phyloP scores from a whole-genome alignment of 164 flowering plant genomes.

The Protea cynaroides region DNA sequence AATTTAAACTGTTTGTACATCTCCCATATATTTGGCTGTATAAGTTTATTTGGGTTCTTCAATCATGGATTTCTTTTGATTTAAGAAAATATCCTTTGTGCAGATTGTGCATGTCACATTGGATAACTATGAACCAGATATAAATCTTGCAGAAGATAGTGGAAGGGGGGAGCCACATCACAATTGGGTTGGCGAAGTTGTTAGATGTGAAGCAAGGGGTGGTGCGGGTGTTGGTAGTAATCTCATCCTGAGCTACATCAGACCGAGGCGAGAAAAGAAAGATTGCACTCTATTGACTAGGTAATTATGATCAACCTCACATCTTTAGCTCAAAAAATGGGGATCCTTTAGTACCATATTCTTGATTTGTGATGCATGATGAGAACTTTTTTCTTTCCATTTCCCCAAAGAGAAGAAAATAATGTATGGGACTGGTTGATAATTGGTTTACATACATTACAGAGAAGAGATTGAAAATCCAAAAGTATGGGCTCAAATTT shows the following conservation, averaged over 20 bases:
- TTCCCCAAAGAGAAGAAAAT: not conserved
- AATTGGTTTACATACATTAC: slow-evolving; percentile 9
- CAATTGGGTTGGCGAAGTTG: slow-evolving; percentile 94
- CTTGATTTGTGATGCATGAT: not conserved
- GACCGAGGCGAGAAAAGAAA: slow-evolving; percentile 64
- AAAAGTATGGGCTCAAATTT: slow-evolving; percentile 85
- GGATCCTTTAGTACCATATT: not conserved
- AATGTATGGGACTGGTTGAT: not conserved
- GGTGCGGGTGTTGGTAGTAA: slow-evolving; percentile 34
- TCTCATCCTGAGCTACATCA: slow-evolving; percentile 33
- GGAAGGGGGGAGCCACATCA: slow-evolving; percentile 59
- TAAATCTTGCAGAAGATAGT: slow-evolving; percentile 32
- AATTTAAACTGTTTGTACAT: not conserved
- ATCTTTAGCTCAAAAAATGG: not conserved
- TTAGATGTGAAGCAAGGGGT: slow-evolving; percentile 68
- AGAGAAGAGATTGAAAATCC: slow-evolving; percentile 93
- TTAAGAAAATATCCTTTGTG: slow-evolving; percentile 9
- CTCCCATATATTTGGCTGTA: not conserved
- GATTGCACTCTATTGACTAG: slow-evolving; percentile 74
- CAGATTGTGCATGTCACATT: slow-evolving; percentile 76
- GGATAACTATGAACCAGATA: slow-evolving; percentile 61
- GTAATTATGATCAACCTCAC: slow-evolving; percentile 23
- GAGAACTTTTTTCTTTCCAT: not conserved
- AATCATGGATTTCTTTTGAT: not conserved
- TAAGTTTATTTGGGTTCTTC: not conserved